Evolutionary conservation across 495 filamentous ascomycete genomes (phyloP), one percentile per base, ranked within the genome.

Genomic region (Barbatosphaeria neglecta): DNA sequence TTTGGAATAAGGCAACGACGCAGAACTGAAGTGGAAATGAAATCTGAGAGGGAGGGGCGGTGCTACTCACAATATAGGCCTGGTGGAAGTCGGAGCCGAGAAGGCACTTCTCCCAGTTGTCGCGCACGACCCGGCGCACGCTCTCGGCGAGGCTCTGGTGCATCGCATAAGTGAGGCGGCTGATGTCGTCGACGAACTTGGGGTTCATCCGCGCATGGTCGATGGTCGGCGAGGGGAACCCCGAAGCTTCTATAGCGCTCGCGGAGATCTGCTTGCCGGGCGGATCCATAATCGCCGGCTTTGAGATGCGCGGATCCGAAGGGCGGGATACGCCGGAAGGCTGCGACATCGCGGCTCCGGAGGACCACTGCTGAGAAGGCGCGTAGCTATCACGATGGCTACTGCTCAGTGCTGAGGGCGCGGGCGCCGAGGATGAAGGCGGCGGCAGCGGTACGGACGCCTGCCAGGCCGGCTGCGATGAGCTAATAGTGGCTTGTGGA

Each of bases 41-140:
- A 33, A 47, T 19, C 28, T 7, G 16, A 43, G 31, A 23, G 6
- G 37, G 22, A 35, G 35, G 10, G 22, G 37, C 37, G 37, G n/a
- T 6, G 18, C 15, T 9, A 66, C 69, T 69, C 52, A 74, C 70
- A 45, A 73, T 43, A 47, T 73, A 74, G 13, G 68, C 66, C 24
- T 67, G 61, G 45, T 74, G 70, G 49, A 72, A 74, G 39, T 74
- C 70, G 43, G 66, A 67, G 16, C 70, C 70, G n/a, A 71, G 47
- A n/a, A 73, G 47, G 33, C 64, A 70, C 44, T 70, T 71, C 41
- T 70, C 59, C 70, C 70, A 74, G 45, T 70, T 64, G 38, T 73
- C 68, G 8, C 70, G 61, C 8, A 74, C 48, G 16, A 63, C 55
- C 45, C 66, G 61, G 22, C 70, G 61, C 8, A 72, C 70, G 4